Conservation (phyloP, 768 basidiomycete species). For the Kwoniella pini region DNA sequence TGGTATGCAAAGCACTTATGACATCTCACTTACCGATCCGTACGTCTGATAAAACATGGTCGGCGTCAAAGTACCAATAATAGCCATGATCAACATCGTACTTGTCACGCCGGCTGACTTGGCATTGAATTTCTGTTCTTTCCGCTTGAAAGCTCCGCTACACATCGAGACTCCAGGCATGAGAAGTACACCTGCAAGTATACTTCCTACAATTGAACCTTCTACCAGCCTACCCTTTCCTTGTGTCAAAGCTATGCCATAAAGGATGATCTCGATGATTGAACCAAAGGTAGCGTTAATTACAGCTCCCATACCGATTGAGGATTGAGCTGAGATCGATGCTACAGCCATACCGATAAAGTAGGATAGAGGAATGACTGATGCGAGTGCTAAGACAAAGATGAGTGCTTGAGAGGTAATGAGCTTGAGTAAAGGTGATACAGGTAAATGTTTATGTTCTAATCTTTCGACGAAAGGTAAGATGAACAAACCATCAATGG, state of each 20-base stretch:
- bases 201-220: slow-evolving; percentile 91
- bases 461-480: slow-evolving; percentile 68
- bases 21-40: slow-evolving; percentile 72
- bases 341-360: slow-evolving; percentile 99
- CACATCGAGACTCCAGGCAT: slow-evolving; percentile 99
- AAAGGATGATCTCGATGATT: slow-evolving; percentile 95
- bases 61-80: slow-evolving; percentile 91
- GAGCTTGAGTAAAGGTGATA: slow-evolving; percentile 68
- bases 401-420: slow-evolving; percentile 75
- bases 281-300: slow-evolving; percentile 99
- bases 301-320: slow-evolving; percentile 98
- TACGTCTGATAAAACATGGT: slow-evolving; percentile 98
- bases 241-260: slow-evolving; percentile 83
- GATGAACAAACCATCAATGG: slow-evolving; percentile 85
- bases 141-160: slow-evolving; percentile 79
- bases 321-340: slow-evolving; percentile 95
- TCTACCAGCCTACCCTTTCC: slow-evolving; percentile 92
- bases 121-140: slow-evolving; percentile 99
- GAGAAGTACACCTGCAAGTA: slow-evolving; percentile 90
- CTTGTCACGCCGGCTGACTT: slow-evolving; percentile 98
- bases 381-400: slow-evolving; percentile 78
- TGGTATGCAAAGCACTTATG: neutral
- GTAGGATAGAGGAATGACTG: slow-evolving; percentile 95
- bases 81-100: slow-evolving; percentile 99
- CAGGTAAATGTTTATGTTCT: slow-evolving; percentile 61